phyloP scores from a whole-genome alignment of 495 filamentous ascomycete species.

The Penicillium turbatum region DNA sequence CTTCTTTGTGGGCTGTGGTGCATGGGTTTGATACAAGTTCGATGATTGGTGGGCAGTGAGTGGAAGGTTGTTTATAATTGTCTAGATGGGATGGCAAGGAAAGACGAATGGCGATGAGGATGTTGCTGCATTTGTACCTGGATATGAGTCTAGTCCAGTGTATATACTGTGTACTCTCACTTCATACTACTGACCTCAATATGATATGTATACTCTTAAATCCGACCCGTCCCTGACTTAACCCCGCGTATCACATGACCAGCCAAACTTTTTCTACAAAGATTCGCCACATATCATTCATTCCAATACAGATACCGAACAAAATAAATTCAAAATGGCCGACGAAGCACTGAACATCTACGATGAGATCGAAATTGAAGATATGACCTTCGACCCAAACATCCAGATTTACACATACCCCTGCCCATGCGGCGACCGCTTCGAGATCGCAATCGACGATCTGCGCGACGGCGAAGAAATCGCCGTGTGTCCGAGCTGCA shows the following conservation, averaged over 20 bases:
- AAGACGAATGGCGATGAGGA: not conserved
- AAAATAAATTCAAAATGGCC: conserved; percentile 47
- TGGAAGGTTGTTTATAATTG: not conserved
- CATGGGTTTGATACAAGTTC: conserved; percentile 7
- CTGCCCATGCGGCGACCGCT: conserved; percentile 95
- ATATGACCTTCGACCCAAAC: conserved; percentile 86
- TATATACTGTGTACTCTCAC: no score
- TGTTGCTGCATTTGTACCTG: no score
- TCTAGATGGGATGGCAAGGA: not conserved
- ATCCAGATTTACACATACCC: conserved; percentile 91
- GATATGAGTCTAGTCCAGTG: no score
- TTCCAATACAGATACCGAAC: not conserved
- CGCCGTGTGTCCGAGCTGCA: conserved; percentile 93
- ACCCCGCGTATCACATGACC: conserved; percentile 29
- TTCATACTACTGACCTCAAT: no score
- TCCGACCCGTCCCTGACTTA: conserved; percentile 1
- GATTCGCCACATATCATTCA: conserved; percentile 6
- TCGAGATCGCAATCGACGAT: conserved; percentile 85
- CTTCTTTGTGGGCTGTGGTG: conserved; percentile 12
- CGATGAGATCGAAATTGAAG: conserved; percentile 99
- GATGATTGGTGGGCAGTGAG: conserved; percentile 16
- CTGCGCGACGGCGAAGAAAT: conserved; percentile 86
- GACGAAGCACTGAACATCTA: conserved; percentile 74
- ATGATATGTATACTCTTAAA: not conserved
- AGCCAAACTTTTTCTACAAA: conserved; percentile 23